phyloP scores from a whole-genome alignment of 352 stramenopile genomes.

The Phytophthora colocasiae region DNA sequence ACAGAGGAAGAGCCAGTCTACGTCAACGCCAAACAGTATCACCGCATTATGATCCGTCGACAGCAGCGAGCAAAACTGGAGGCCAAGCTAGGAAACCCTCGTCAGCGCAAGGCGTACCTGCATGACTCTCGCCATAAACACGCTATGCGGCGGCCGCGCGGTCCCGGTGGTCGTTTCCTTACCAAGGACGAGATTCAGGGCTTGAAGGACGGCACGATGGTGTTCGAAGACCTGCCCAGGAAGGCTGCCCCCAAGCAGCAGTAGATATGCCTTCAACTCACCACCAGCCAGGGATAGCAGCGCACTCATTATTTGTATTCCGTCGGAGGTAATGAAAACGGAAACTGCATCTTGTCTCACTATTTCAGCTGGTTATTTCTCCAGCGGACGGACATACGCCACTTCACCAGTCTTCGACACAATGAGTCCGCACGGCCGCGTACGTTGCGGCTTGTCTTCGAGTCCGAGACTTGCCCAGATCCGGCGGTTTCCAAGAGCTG shows the following conservation, averaged over 20 bases:
- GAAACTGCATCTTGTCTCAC: constrained; percentile 25
- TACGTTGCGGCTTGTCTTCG: constrained; percentile 73
- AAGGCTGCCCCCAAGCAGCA: constrained; percentile 52
- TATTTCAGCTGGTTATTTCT: constrained; percentile 50
- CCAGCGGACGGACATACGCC: constrained; percentile 66
- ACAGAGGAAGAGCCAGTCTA: constrained; percentile 90
- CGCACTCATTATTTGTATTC: constrained; percentile 45
- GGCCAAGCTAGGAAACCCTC: constrained; percentile 78
- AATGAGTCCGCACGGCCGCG: constrained; percentile 65
- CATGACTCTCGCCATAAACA: constrained; percentile 90
- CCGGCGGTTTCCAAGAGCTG: constrained; percentile 74
- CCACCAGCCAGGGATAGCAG: constrained; percentile 17
- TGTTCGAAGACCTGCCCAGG: constrained; percentile 69
- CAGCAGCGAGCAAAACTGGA: constrained; percentile 89
- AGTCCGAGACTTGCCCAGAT: constrained; percentile 89
- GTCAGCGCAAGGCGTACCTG: constrained; percentile 88
- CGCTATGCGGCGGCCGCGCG: constrained; percentile 85
- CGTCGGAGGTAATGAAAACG: constrained; percentile 31
- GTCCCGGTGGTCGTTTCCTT: constrained; percentile 84
- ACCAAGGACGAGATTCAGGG: constrained; percentile 88
- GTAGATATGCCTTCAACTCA: constrained; percentile 17
- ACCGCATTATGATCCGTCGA: constrained; percentile 90
- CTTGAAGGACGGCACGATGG: constrained; percentile 77
- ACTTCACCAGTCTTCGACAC: constrained; percentile 81
- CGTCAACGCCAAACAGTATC: constrained; percentile 93